Evolutionary conservation across 208 protist species (phyloP), one percentile per base, ranked within the genome.

Genomic region (Leishmania braziliensis): DNA sequence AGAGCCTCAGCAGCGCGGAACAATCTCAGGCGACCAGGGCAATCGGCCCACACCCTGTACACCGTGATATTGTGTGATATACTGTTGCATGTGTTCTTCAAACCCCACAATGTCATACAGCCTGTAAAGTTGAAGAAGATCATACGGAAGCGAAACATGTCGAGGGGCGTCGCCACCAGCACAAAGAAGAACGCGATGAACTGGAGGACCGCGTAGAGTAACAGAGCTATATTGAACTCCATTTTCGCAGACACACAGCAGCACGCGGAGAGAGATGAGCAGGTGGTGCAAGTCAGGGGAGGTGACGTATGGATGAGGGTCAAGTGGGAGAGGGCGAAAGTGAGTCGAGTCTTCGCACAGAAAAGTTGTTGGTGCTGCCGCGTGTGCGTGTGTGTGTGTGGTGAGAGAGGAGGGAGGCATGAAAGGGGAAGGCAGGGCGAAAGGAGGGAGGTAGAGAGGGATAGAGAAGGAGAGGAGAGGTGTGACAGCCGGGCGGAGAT

Each of bases 171-270:
- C 23, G 86, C 91, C 48, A 90, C 85, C 65, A 90, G 63, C 56
- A 92, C 76, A 46, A 91, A 83, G 14, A 93, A 46, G 63, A 92
- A 86, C 26, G 83, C 81, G 18, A 89, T 62, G 23, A 88, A 69
- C 78, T 86, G 77, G n/a, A 91, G 26, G 43, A 95, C 81, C 18
- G 80, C 74, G 82, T 90, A 94, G 51, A 91, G 88, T 6, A 85
- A 77, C 70, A 92, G 84, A 10, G 87, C 88, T 77, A 88, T 86
- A 0, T 66, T 20, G 33, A 33, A 77, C n/a, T 23, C 50, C 62
- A 68, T 86, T 43, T 65, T 46, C 39, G 65, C n/a, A 26, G 9
- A 6, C 8, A 0, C 5, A 46, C 65, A 20, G 10, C 33, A 29
- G 26, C 29, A 36, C 36, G 3, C 39, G 10, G 33, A 33, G 51